Percentiles rank a stretch among this genome's conserved stretches.
Evolutionary conservation across 2,329 filamentous ascomycete genomes (phyloP).

Genomic region (Clonostachys byssicola): DNA sequence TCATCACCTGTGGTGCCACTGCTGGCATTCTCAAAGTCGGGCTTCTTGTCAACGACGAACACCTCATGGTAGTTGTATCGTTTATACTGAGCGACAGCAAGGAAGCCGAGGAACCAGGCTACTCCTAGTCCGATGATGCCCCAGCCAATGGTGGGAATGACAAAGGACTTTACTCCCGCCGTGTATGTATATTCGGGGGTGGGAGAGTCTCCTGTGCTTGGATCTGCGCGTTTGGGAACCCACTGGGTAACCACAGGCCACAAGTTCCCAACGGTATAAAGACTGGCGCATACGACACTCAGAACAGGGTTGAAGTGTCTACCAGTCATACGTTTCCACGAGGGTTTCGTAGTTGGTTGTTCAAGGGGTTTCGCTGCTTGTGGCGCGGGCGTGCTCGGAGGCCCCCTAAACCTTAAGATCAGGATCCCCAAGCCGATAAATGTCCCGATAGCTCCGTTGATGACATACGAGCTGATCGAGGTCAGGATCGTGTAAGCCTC

Average conservation of each 20-base stretch:
- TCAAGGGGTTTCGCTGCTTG: no score
- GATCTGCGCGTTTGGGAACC: background rate
- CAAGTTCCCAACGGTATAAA: background rate
- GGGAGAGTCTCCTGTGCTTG: background rate
- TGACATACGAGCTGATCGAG: constrained; percentile 21
- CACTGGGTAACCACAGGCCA: background rate
- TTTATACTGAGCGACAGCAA: constrained; percentile 15
- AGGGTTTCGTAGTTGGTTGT: background rate
- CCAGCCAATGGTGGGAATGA: background rate
- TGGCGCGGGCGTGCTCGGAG: constrained; percentile 9
- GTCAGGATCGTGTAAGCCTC: constrained; percentile 24
- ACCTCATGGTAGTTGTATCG: constrained; percentile 20
- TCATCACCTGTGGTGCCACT: constrained; percentile 6
- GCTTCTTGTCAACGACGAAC: constrained; percentile 25
- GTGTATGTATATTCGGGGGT: background rate
- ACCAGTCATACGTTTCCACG: background rate
- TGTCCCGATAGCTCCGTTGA: constrained; percentile 25
- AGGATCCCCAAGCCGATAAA: constrained; percentile 28
- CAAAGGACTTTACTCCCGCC: no score
- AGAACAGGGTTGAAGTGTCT: background rate
- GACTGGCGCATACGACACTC: background rate
- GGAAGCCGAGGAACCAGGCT: background rate
- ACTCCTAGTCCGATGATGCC: background rate
- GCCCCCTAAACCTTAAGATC: constrained; percentile 23
- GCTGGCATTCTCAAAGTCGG: constrained; percentile 21